phyloP scores from a whole-genome alignment of 78 protist species.

The Protostelium mycophagum region DNA sequence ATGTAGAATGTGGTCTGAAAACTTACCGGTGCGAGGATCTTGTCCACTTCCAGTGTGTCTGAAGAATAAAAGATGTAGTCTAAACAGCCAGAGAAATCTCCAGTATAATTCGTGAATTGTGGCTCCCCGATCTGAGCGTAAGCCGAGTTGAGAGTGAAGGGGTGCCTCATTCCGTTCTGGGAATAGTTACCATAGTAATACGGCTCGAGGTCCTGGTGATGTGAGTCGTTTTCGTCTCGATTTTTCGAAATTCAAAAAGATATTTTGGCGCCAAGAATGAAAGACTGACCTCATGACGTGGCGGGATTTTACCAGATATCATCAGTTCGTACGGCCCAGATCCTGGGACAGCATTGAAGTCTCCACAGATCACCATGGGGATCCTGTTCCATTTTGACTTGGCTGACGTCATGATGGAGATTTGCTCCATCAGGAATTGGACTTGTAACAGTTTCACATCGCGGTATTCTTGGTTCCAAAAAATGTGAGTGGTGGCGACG shows the following conservation, averaged over 20 bases:
- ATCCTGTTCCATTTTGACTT: background rate
- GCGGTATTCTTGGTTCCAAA: background rate
- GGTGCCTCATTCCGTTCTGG: background rate
- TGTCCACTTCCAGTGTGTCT: background rate
- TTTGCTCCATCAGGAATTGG: slow-evolving; percentile 6
- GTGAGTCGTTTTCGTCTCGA: background rate
- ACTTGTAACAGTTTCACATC: slow-evolving; percentile 17
- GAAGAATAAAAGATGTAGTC: slow-evolving; percentile 4
- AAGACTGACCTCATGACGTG: background rate
- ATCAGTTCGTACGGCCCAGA: background rate
- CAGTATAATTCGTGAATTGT: slow-evolving; percentile 11
- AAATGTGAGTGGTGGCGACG: slow-evolving; percentile 15
- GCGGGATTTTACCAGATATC: background rate
- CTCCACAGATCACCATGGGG: background rate
- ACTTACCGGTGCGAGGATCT: background rate
- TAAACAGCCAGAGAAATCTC: background rate
- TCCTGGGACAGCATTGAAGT: background rate
- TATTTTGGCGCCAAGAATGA: background rate
- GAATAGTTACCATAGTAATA: background rate
- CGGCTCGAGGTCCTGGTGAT: background rate
- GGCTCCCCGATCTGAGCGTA: background rate
- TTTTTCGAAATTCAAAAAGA: too few relatives aligned
- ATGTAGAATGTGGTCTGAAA: too few relatives aligned
- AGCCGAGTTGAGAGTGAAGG: background rate
- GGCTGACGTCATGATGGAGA: background rate